Evolutionary conservation across 192 early-diverging fungal species (phyloP), one percentile per base, ranked within the genome.

Genomic region (Rhizophagus clarus): DNA sequence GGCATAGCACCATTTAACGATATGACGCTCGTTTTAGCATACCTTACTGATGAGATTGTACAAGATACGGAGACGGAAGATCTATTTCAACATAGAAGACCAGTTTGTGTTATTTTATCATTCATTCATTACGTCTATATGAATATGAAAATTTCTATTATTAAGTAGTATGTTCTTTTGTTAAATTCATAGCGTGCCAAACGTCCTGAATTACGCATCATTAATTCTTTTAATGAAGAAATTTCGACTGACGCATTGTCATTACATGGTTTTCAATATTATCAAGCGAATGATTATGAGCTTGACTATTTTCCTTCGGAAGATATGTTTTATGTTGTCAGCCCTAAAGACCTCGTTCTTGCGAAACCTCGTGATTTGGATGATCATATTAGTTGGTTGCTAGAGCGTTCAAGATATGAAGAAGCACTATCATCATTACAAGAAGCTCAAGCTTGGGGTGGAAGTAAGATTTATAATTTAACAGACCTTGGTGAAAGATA

Each of bases 311-410:
- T 88, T 42, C 82, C 84, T 15, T 81, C 88, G 12, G 71, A 97
- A 62, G 91, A 94, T 69, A 91, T 94, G 77, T 99, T 95, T 84
- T 98, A 96, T 81, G 89, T 99, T 20, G 88, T 96, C 40, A 96
- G 95, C 22, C 98, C 98, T 5, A 97, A 97, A 83, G 96, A 98
- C 86, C 90, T 99, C 32, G 90, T 99, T 26, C 87, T 94, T 6
- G 97, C 97, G 7, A 90, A 91, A 32, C 94, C 94, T 3, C 89
- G 97, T n/a, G 96, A 96, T 80, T 68, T 95, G 40, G 91, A 92
- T 47, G 98, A 99, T 84, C 97, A 97, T 80, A 91, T 99, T 66
- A 91, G 96, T 66, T 99, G 96, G 96, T 86, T 98, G 22, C 83
- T 94, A n/a, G 94, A 96, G 56, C 88, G 93, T 29, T 87, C 87